phyloP scores from a whole-genome alignment of 2,329 filamentous ascomycete genomes.

The Dryadomyces quercus-mongolicae region DNA sequence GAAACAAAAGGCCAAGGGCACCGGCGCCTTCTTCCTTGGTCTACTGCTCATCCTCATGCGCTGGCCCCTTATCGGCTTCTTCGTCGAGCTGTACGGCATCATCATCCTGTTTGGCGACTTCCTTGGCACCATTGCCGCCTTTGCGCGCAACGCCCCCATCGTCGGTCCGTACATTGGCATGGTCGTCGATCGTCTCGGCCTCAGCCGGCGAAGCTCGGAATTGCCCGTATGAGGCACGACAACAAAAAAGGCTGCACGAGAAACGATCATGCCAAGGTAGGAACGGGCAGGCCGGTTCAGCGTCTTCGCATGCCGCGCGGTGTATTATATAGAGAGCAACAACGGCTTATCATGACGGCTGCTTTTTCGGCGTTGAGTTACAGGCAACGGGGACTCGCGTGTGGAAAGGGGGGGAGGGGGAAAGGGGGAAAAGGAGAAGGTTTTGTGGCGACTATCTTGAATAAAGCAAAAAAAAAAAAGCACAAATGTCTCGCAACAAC shows the following conservation, averaged over 20 bases:
- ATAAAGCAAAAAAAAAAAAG: too few relatives aligned
- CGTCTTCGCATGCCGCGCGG: too few relatives aligned
- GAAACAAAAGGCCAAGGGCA: slow-evolving; percentile 84
- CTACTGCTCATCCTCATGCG: slow-evolving; percentile 75
- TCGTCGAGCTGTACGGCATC: slow-evolving; percentile 86
- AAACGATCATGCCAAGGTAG: too few relatives aligned
- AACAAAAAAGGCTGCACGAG: neutral
- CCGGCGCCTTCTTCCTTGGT: slow-evolving; percentile 73
- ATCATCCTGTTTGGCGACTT: slow-evolving; percentile 93
- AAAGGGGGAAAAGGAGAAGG: too few relatives aligned
- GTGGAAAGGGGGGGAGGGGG: too few relatives aligned
- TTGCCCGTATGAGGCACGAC: slow-evolving; percentile 43
- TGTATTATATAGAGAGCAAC: too few relatives aligned
- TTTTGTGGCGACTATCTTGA: too few relatives aligned
- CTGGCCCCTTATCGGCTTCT: slow-evolving; percentile 86
- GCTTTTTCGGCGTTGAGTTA: too few relatives aligned
- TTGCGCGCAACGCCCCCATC: slow-evolving; percentile 73
- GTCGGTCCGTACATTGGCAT: slow-evolving; percentile 76
- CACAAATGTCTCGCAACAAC: too few relatives aligned
- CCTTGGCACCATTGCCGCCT: slow-evolving; percentile 79
- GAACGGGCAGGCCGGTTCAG: too few relatives aligned
- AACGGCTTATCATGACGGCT: too few relatives aligned
- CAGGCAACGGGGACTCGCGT: too few relatives aligned
- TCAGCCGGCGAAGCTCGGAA: slow-evolving; percentile 60
- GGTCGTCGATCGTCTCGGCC: slow-evolving; percentile 56